Percentiles rank a stretch among this genome's conserved stretches.
Conservation (phyloP, 306 rosid genomes). For the Rosa multiflora region DNA sequence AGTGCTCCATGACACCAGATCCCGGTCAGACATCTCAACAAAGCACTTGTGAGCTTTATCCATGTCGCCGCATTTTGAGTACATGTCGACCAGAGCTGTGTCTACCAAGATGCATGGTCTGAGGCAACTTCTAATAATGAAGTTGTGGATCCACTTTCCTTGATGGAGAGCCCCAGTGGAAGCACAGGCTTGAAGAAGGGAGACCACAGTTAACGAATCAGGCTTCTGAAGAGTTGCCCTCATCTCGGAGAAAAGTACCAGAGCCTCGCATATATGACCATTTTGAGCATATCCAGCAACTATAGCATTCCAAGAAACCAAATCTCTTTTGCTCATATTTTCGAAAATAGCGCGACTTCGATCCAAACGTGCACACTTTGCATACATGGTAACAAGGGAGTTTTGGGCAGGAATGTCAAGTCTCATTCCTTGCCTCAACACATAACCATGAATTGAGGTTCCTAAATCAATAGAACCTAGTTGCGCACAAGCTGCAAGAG, state of each 20-base stretch:
- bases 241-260: conserved; percentile 58
- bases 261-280: conserved; percentile 49
- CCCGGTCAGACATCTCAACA: conserved; percentile 45
- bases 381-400: conserved; percentile 76
- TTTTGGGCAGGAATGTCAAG: conserved; percentile 63
- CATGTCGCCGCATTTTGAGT: conserved; percentile 73
- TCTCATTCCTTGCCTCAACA: conserved; percentile 48
- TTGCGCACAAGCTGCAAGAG: conserved; percentile 67
- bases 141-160: conserved; percentile 68
- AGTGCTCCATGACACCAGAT: conserved; percentile 74
- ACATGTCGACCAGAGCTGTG: conserved; percentile 82
- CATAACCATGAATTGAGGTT: conserved; percentile 54
- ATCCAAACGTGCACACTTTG: conserved; percentile 58
- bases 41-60: conserved; percentile 64
- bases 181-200: conserved; percentile 79
- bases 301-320: conserved; percentile 81
- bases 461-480: conserved; percentile 52
- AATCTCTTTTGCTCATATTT: conserved; percentile 52
- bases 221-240: conserved; percentile 49
- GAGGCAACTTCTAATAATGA: conserved; percentile 44
- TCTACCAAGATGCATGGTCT: conserved; percentile 60
- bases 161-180: conserved; percentile 61
- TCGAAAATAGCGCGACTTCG: conserved; percentile 51
- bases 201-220: conserved; percentile 65
- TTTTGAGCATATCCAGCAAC: conserved; percentile 65